Evolutionary conservation across 345 rosid genomes (phyloP), one percentile per base, ranked within the genome.

Genomic region (Boechera divaricarpa): DNA sequence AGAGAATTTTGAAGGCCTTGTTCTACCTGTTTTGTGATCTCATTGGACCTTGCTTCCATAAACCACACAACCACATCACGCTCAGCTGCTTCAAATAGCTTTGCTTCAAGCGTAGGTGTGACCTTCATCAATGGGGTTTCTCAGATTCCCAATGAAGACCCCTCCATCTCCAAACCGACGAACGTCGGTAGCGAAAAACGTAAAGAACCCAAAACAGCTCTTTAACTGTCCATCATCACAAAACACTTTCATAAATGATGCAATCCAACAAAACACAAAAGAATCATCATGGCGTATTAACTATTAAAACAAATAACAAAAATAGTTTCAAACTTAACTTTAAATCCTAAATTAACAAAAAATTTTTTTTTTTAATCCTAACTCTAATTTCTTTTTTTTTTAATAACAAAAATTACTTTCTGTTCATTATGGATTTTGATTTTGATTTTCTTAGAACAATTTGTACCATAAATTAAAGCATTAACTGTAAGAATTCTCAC

Each of bases 151-250:
- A 62, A 94, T 82, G 78, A 88, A 94, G 62, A 94, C 87, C 1
- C 98, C 98, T 6, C 98, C 98, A 86, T 91, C 98, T 65, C 97
- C 98, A 70, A 94, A 94, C 65, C 98, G 86, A 79, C 98, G 86
- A 74, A 86, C 91, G 71, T 91, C 96, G 11, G 97, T 91, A 2
- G 96, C 96, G 35, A 90, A 94, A 74, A 94, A 94, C 6, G 96
- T 89, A 80, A 89, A 86, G 15, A 91, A 91, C 5, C 98, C 96
- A 26, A 90, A 94, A 75, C 97, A 94, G 83, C 86, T 87, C 81
- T 79, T 94, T 64, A 91, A 85, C 97, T 94, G 89, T 67, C 73
- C 61, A 57, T n/a, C 75, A 82, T n/a, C 75, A 82, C 82, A 70
- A 55, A 65, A 51, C 65, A 21, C 0, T 42, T 49, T 67, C 33